phyloP scores from a whole-genome alignment of 208 protist genomes.

The Crithidia acanthocephali region DNA sequence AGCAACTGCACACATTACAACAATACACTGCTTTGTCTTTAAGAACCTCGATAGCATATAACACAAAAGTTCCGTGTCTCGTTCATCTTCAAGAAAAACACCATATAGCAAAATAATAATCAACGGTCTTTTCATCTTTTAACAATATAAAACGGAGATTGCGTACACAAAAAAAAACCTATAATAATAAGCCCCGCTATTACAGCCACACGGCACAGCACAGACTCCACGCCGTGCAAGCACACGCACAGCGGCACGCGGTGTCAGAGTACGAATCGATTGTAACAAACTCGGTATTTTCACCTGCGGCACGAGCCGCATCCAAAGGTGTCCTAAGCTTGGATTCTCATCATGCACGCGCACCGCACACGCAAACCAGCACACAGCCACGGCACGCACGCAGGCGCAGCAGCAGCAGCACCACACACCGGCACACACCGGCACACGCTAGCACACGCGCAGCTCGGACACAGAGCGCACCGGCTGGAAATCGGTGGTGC shows the following conservation, averaged over 20 bases:
- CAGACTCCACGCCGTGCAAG: no score
- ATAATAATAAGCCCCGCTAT: no score
- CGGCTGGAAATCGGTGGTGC: conserved; percentile 30
- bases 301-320: conserved; percentile 40
- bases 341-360: conserved; percentile 43
- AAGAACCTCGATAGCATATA: background rate
- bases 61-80: background rate
- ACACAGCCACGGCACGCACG: background rate
- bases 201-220: no score
- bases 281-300: conserved; percentile 49
- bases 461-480: conserved; percentile 10
- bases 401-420: background rate
- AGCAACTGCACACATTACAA: no score
- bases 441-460: conserved; percentile 1
- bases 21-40: no score
- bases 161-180: no score
- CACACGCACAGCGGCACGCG: conserved; percentile 6
- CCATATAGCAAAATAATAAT: no score
- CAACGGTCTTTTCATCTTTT: no score
- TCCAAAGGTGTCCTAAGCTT: conserved; percentile 71
- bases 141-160: no score
- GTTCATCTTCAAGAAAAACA: no score
- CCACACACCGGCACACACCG: no score
- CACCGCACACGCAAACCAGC: background rate
- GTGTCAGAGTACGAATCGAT: conserved; percentile 61